These are phyloP conservation scores for Xerocomellus amylosporus DNA, from an alignment of 768 basidiomycete species.

Conservation along the genomic window DNA sequence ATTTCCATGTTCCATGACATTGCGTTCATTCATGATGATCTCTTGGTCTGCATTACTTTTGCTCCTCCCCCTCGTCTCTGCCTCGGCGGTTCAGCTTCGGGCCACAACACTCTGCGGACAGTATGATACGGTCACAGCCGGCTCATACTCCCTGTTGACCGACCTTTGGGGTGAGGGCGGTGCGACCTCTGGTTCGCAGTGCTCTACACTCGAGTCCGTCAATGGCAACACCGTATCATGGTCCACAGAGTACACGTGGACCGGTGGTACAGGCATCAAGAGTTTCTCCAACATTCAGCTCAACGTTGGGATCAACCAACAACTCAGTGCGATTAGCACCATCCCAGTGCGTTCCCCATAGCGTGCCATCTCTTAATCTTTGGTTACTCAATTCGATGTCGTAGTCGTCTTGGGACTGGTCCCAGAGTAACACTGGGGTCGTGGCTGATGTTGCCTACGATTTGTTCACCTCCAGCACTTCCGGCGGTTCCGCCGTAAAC, in stretches of 20 bases:
- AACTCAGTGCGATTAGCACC: slow-evolving; percentile 30
- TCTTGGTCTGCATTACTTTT: not conserved
- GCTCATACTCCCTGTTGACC: slow-evolving; percentile 28
- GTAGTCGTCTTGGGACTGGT: slow-evolving; percentile 48
- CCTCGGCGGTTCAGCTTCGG: not conserved
- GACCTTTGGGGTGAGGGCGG: slow-evolving; percentile 45
- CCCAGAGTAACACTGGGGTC: slow-evolving; percentile 43
- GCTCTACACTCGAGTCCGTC: slow-evolving; percentile 45
- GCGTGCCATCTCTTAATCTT: not conserved
- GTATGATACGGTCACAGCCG: slow-evolving; percentile 41
- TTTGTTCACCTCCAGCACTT: slow-evolving; percentile 53
- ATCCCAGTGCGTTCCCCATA: slow-evolving; percentile 46
- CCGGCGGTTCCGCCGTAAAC: slow-evolving; percentile 45
- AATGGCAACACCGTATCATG: slow-evolving; percentile 48
- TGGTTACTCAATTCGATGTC: not conserved
- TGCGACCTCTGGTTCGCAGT: slow-evolving; percentile 50
- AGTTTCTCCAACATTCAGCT: slow-evolving; percentile 54
- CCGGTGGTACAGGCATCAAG: slow-evolving; percentile 55
- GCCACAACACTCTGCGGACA: not conserved
- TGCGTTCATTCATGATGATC: not conserved
- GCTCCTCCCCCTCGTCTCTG: not conserved
- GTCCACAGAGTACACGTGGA: slow-evolving; percentile 49
- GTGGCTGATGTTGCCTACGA: slow-evolving; percentile 61
- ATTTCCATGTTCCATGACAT: not conserved
- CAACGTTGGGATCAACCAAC: slow-evolving; percentile 23